phyloP scores from a whole-genome alignment of 228 moss, liverwort and hornwort species.

The Sphagnum magellanicum region DNA sequence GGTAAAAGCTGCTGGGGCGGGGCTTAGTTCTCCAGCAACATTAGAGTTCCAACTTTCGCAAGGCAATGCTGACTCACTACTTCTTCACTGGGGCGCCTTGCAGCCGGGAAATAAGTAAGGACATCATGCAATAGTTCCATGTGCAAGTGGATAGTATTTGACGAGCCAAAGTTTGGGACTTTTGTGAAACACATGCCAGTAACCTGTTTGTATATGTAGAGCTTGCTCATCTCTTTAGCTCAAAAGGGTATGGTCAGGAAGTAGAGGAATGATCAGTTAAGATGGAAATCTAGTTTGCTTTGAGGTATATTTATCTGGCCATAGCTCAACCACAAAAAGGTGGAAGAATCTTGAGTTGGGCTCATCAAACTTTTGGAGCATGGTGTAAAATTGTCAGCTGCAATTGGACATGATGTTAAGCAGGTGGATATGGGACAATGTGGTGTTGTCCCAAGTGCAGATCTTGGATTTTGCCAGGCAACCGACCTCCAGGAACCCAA shows the following conservation, averaged over 20 bases:
- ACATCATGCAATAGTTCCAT: not conserved
- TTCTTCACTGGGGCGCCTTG: slow-evolving; percentile 86
- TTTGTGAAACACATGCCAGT: too few relatives aligned
- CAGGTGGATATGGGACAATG: not conserved
- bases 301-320: too few relatives aligned
- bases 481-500: slow-evolving; percentile 56
- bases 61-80: slow-evolving; percentile 34
- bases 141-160: too few relatives aligned
- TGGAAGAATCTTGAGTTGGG: too few relatives aligned
- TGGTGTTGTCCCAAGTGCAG: slow-evolving; percentile 18
- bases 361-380: too few relatives aligned
- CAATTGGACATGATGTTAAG: too few relatives aligned
- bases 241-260: not conserved
- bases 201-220: not conserved
- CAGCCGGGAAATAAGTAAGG: slow-evolving; percentile 63
- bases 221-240: not conserved
- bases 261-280: not conserved
- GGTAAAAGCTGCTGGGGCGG: slow-evolving; percentile 49
- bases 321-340: too few relatives aligned
- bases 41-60: slow-evolving; percentile 61
- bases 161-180: too few relatives aligned
- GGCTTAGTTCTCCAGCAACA: slow-evolving; percentile 46
- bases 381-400: too few relatives aligned
- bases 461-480: slow-evolving; percentile 67
- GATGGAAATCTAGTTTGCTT: not conserved